A percentile compares a stretch with the other conserved stretches of the same genome.
Conservation (phyloP, 2,329 filamentous ascomycete species). For the Fusarium haematococcum region DNA sequence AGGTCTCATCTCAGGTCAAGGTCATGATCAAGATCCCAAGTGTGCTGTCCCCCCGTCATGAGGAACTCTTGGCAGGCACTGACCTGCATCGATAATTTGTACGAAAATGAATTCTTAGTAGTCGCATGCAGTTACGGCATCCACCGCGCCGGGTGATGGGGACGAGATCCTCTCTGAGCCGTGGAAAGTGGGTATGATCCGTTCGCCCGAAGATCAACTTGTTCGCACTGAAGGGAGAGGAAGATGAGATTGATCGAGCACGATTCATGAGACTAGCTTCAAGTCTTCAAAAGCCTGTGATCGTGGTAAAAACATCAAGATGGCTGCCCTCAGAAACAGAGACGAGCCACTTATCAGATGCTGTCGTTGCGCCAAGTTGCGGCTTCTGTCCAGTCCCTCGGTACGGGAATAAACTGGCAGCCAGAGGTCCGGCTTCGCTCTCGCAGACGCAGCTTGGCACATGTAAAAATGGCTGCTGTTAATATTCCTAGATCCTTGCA, state of each 20-base stretch:
- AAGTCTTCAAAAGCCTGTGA: neutral
- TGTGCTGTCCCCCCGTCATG: neutral
- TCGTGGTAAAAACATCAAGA: neutral
- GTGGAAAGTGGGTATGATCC: constrained; percentile 35
- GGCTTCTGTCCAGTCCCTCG: constrained; percentile 19
- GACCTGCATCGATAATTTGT: neutral
- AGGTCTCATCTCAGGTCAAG: neutral
- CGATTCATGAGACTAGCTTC: neutral
- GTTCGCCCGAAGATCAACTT: constrained; percentile 26
- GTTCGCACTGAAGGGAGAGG: neutral
- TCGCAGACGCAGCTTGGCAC: constrained; percentile 5
- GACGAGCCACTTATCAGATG: constrained; percentile 23
- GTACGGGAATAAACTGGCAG: constrained; percentile 19
- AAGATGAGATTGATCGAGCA: neutral
- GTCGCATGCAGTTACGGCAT: constrained; percentile 10
- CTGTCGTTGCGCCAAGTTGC: neutral
- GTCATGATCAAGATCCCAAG: neutral
- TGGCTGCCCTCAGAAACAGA: neutral
- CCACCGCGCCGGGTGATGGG: constrained; percentile 20
- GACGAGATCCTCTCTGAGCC: constrained; percentile 11
- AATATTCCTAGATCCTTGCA: neutral
- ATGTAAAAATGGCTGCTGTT: neutral
- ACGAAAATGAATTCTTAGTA: neutral
- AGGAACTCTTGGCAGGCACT: neutral
- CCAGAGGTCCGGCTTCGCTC: constrained; percentile 10